These are phyloP conservation scores for Coffea humblotiana DNA, from an alignment of 305 asterid species.

Conservation along the genomic window DNA sequence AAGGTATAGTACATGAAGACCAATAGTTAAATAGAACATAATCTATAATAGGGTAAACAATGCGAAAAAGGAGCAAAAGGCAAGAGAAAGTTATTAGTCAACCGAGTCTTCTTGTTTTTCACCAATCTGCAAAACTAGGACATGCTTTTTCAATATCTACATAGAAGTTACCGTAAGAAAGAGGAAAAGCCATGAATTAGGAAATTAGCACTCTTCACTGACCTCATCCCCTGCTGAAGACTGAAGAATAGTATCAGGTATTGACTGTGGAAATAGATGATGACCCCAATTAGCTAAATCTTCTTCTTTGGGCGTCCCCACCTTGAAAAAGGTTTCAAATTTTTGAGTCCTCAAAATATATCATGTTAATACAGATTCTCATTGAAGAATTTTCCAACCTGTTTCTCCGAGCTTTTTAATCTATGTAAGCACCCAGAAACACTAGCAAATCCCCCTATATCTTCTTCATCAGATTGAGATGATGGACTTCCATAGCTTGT, in stretches of 20 bases:
- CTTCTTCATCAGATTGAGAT: slow-evolving; percentile 59
- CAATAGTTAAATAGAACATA: background rate
- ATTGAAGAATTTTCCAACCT: slow-evolving; percentile 39
- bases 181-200: slow-evolving; percentile 10
- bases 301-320: slow-evolving; percentile 95
- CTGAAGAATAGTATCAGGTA: slow-evolving; percentile 85
- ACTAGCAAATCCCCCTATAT: slow-evolving; percentile 90
- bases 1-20: background rate
- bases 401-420: slow-evolving; percentile 75
- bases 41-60: background rate
- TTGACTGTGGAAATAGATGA: slow-evolving; percentile 76
- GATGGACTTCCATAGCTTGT: slow-evolving; percentile 27
- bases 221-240: slow-evolving; percentile 97
- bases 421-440: slow-evolving; percentile 65
- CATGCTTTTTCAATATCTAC: slow-evolving; percentile 5
- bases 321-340: slow-evolving; percentile 34
- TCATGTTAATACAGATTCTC: background rate
- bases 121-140: slow-evolving; percentile 9
- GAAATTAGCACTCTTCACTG: slow-evolving; percentile 24
- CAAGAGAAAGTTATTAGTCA: background rate
- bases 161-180: background rate
- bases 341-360: background rate
- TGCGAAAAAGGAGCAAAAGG: background rate
- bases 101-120: background rate
- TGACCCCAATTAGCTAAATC: slow-evolving; percentile 94